Percentiles rank a stretch among this genome's conserved stretches.
These are phyloP conservation scores for Cercis canadensis DNA, from an alignment of 306 rosid genomes.

Conservation along the genomic window DNA sequence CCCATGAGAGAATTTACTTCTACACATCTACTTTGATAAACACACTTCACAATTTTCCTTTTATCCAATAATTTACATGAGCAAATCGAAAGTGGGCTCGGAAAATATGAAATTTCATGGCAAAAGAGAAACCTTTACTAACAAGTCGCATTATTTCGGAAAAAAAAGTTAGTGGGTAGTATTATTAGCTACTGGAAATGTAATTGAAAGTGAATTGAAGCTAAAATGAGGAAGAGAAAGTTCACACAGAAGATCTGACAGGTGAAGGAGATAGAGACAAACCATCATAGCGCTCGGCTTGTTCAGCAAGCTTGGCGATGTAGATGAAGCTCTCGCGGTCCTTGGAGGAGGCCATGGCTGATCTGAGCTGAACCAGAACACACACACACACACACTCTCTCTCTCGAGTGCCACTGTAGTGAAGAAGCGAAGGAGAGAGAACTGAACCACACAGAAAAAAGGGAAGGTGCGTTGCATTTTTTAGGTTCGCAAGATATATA, in stretches of 20 bases:
- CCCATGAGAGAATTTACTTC: not conserved
- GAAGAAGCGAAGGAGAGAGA: slow-evolving; percentile 18
- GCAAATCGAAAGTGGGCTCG: not conserved
- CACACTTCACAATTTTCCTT: not conserved
- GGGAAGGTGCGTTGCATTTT: slow-evolving; percentile 9
- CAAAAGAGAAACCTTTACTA: slow-evolving; percentile 36
- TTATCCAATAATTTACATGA: not conserved
- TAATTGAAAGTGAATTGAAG: slow-evolving; percentile 19
- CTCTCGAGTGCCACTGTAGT: slow-evolving; percentile 25
- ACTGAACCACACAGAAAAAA: not conserved
- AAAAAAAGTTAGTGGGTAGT: slow-evolving; percentile 12
- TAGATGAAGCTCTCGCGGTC: slow-evolving; percentile 42
- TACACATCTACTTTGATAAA: not conserved
- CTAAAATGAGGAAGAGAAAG: slow-evolving; percentile 12
- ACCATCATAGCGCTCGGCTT: slow-evolving; percentile 56
- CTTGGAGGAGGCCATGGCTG: slow-evolving; percentile 48
- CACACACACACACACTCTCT: not conserved
- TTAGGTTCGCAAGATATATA: slow-evolving; percentile 6
- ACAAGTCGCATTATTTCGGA: not conserved
- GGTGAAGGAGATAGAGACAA: slow-evolving; percentile 28
- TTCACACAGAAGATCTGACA: not conserved
- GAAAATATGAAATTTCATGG: not conserved
- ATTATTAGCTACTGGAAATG: not conserved
- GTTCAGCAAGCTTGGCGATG: slow-evolving; percentile 46
- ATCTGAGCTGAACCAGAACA: slow-evolving; percentile 5